Conservation (phyloP, 257 asterid genomes). For the Euphrasia confusa region DNA sequence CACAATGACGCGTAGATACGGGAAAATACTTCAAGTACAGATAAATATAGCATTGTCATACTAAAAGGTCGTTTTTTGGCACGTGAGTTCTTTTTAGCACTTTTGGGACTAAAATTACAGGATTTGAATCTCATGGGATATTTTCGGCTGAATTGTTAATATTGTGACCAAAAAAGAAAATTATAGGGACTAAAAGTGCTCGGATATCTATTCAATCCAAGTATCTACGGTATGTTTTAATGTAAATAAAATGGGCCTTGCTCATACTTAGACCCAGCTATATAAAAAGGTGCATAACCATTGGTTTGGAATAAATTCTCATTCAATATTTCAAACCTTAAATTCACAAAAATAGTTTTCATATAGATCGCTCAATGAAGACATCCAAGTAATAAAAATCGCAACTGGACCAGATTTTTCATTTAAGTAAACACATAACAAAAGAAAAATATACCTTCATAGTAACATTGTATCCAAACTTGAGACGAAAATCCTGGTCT, state of each 20-base stretch:
- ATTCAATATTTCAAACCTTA: no score
- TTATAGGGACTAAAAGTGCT: no score
- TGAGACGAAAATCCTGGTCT: constrained; percentile 75
- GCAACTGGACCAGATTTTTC: background rate
- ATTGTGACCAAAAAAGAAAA: no score
- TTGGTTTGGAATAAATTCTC: background rate
- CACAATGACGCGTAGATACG: background rate
- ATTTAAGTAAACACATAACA: background rate
- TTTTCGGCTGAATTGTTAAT: no score
- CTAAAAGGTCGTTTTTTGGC: no score
- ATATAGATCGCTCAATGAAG: background rate
- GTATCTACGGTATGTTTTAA: no score
- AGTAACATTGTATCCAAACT: constrained; percentile 66
- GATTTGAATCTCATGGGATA: no score
- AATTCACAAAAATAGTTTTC: background rate
- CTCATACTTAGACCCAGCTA: background rate
- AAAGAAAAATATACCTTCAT: constrained; percentile 52
- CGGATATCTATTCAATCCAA: no score
- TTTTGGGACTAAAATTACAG: no score
- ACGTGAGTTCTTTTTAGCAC: no score
- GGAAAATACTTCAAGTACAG: background rate
- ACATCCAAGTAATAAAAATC: background rate
- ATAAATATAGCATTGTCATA: background rate
- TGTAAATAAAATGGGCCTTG: constrained; percentile 5
- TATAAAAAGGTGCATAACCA: background rate